These are phyloP conservation scores for Nosema muscidifuracis DNA, from an alignment of 371 early-diverging fungal genomes.

Conservation along the genomic window DNA sequence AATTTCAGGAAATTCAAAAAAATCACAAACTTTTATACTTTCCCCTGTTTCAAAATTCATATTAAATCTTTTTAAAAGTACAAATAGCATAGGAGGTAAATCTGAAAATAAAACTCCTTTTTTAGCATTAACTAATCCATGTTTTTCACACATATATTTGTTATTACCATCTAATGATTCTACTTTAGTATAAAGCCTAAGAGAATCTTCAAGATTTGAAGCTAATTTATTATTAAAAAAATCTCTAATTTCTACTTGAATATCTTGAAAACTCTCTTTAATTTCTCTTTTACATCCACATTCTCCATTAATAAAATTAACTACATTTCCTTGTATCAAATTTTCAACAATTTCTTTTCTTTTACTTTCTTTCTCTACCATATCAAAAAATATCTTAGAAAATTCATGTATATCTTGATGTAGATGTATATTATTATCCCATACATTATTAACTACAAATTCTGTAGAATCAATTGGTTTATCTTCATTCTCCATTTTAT, in stretches of 20 bases:
- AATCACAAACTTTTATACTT: constrained; percentile 74
- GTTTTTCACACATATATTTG: constrained; percentile 84
- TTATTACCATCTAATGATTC: constrained; percentile 72
- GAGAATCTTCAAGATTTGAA: constrained; percentile 73
- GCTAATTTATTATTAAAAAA: constrained; percentile 28
- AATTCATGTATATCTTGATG: constrained; percentile 64
- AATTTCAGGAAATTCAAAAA: constrained; percentile 83
- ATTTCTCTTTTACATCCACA: constrained; percentile 56
- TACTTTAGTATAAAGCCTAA: constrained; percentile 74
- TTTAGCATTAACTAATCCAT: constrained; percentile 85
- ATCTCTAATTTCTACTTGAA: constrained; percentile 49
- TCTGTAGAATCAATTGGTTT: constrained; percentile 23
- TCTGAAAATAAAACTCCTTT: constrained; percentile 84
- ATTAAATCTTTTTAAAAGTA: constrained; percentile 92
- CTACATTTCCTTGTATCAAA: constrained; percentile 49
- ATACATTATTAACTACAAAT: constrained; percentile 30
- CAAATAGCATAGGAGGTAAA: constrained; percentile 87
- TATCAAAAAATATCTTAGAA: constrained; percentile 61
- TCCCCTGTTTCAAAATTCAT: constrained; percentile 68
- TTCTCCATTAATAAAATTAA: constrained; percentile 43
- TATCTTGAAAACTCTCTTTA: constrained; percentile 61
- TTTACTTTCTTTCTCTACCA: constrained; percentile 56
- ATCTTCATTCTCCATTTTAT: constrained; percentile 57
- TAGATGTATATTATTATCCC: constrained; percentile 46
- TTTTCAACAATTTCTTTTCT: constrained; percentile 51